Percentiles rank a stretch among this genome's conserved stretches.
Evolutionary conservation across 495 filamentous ascomycete genomes (phyloP).

Genomic region (Daldinia vernicosa): DNA sequence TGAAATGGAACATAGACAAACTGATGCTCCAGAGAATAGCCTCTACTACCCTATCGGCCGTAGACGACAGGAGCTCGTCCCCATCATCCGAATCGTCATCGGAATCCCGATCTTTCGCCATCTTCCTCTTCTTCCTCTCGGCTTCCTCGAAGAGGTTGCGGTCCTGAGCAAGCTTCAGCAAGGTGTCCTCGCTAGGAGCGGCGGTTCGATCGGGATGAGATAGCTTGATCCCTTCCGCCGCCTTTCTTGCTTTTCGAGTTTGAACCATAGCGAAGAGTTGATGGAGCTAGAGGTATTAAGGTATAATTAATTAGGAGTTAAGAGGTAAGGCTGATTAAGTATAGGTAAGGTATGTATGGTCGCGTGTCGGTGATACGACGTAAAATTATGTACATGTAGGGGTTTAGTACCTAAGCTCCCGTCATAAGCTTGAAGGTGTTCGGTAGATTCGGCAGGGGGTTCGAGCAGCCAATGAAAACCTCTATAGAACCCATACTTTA

Average conservation of each 20-base stretch:
- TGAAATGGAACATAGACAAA: slow-evolving; percentile 83
- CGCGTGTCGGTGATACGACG: slow-evolving; percentile 19
- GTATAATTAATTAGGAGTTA: not conserved
- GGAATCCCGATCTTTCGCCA: slow-evolving; percentile 34
- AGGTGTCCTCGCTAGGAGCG: slow-evolving; percentile 64
- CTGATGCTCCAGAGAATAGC: slow-evolving; percentile 74
- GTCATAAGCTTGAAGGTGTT: not conserved
- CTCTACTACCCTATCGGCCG: slow-evolving; percentile 63
- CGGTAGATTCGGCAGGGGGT: not conserved
- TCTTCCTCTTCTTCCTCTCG: slow-evolving; percentile 44
- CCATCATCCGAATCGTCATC: slow-evolving; percentile 46
- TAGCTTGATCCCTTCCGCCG: slow-evolving; percentile 62
- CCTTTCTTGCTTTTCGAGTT: slow-evolving; percentile 59
- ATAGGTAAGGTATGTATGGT: not conserved
- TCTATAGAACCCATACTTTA: not conserved
- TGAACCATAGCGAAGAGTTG: slow-evolving; percentile 49
- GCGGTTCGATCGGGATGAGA: slow-evolving; percentile 65
- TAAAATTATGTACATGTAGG: slow-evolving; percentile 7
- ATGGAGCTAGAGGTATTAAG: not conserved
- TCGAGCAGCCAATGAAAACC: not conserved
- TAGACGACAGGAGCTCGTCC: slow-evolving; percentile 46
- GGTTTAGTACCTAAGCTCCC: not conserved
- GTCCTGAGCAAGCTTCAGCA: slow-evolving; percentile 71
- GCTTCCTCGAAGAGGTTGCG: slow-evolving; percentile 59
- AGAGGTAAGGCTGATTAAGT: not conserved